A percentile compares a stretch with the other conserved stretches of the same genome.
Evolutionary conservation across 495 filamentous ascomycete species (phyloP).

Genomic region (Elasticomyces elasticus): DNA sequence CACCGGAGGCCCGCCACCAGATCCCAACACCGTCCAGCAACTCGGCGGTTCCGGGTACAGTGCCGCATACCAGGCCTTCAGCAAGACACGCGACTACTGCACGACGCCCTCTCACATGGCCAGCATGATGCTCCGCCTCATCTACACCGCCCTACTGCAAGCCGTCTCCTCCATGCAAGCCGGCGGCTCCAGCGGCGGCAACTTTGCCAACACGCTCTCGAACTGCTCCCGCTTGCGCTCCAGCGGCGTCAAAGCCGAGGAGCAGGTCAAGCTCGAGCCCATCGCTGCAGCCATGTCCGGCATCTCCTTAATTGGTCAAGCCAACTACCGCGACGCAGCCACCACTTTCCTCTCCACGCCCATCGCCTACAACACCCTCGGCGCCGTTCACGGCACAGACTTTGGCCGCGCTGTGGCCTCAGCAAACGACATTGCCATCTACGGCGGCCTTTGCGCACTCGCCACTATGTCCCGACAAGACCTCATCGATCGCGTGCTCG

Average conservation of each 20-base stretch:
- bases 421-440: conserved; percentile 82
- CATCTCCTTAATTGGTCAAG: conserved; percentile 56
- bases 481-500: conserved; percentile 66
- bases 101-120: conserved; percentile 59
- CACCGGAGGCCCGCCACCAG: conserved; percentile 27
- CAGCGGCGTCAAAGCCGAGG: conserved; percentile 27
- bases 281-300: conserved; percentile 53
- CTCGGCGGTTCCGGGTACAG: conserved; percentile 55
- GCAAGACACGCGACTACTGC: conserved; percentile 65
- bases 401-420: conserved; percentile 54
- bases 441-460: conserved; percentile 82
- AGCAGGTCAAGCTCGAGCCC: conserved; percentile 29
- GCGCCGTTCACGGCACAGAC: conserved; percentile 23
- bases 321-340: conserved; percentile 63
- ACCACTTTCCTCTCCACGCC: conserved; percentile 52
- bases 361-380: conserved; percentile 41
- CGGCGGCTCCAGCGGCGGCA: conserved; percentile 49
- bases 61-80: conserved; percentile 52
- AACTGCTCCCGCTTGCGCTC: conserved; percentile 14
- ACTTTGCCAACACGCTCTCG: conserved; percentile 42
- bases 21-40: conserved; percentile 32
- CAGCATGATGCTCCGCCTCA: conserved; percentile 59
- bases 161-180: conserved; percentile 57
- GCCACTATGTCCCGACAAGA: conserved; percentile 75
- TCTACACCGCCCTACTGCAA: conserved; percentile 58